These are phyloP conservation scores for Lasiodiplodia sp. DNA, from an alignment of 2,329 filamentous ascomycete species.

Conservation along the genomic window DNA sequence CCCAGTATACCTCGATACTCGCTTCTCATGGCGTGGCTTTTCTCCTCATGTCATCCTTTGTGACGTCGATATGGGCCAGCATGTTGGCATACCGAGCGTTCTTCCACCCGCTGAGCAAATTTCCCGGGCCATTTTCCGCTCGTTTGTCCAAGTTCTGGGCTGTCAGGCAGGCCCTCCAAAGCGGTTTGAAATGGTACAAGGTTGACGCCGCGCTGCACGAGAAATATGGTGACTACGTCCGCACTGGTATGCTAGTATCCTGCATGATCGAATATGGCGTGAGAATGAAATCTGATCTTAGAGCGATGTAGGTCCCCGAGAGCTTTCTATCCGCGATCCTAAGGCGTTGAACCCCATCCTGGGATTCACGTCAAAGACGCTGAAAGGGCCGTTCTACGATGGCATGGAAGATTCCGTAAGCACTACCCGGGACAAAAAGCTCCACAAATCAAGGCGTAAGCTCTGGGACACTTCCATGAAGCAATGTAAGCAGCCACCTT, in stretches of 20 bases:
- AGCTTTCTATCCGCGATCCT: constrained; percentile 14
- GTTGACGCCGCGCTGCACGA: constrained; percentile 3
- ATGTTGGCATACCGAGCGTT: constrained; percentile 36
- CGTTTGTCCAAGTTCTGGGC: constrained; percentile 35
- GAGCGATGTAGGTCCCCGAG: constrained; percentile 35
- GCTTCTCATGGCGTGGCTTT: constrained; percentile 5
- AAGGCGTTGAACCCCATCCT: constrained; percentile 11
- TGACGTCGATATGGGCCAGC: not conserved
- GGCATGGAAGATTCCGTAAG: constrained; percentile 39
- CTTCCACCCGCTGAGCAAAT: constrained; percentile 43
- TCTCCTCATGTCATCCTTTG: constrained; percentile 1
- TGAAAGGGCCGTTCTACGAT: constrained; percentile 28
- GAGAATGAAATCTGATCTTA: constrained; percentile 35
- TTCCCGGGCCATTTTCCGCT: constrained; percentile 46
- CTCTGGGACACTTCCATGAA: constrained; percentile 46
- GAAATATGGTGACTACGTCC: constrained; percentile 30
- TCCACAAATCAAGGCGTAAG: constrained; percentile 42
- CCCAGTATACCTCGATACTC: not conserved
- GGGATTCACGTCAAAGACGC: constrained; percentile 15
- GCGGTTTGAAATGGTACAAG: constrained; percentile 10
- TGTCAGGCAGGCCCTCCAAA: not conserved
- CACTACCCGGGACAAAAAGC: constrained; percentile 39
- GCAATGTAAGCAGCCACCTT: constrained; percentile 29
- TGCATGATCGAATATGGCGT: not conserved
- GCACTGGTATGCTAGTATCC: constrained; percentile 32